Evolutionary conservation across 345 rosid species (phyloP).

Genomic region (Pistacia atlantica): DNA sequence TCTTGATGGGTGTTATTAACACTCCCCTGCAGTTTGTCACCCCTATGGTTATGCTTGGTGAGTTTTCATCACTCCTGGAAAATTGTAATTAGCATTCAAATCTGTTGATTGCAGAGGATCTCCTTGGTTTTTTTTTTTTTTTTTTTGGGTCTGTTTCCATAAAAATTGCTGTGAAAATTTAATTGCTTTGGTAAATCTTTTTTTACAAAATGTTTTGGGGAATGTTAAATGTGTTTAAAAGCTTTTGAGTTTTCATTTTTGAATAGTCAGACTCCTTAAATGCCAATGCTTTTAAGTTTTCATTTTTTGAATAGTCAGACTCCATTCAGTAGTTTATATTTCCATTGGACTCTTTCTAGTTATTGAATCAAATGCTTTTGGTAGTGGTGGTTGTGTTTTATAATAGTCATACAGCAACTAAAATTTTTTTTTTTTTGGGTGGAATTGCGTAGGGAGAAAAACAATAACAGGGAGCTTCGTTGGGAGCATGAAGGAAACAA

Average conservation of each 20-base stretch:
- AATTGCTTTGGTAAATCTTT: background rate
- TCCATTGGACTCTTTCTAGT: background rate
- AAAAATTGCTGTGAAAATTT: background rate
- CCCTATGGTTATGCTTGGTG: slow-evolving; percentile 88
- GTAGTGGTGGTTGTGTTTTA: background rate
- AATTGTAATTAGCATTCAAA: background rate
- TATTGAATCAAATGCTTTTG: too few species aligned
- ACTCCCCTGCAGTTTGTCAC: slow-evolving; percentile 71
- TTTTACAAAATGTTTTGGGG: too few species aligned
- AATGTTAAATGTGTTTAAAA: background rate
- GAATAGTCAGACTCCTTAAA: too few species aligned
- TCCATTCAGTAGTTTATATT: too few species aligned
- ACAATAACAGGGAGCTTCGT: slow-evolving; percentile 73
- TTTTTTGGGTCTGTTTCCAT: background rate
- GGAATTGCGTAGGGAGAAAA: slow-evolving; percentile 59
- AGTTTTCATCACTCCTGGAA: slow-evolving; percentile 9
- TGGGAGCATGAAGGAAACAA: slow-evolving; percentile 85
- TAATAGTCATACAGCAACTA: too few species aligned
- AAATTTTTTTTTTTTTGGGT: background rate
- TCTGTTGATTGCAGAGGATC: background rate
- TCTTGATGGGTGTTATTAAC: slow-evolving; percentile 77
- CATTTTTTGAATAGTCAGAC: too few species aligned
- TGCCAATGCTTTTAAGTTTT: too few species aligned
- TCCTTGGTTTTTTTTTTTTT: too few species aligned
- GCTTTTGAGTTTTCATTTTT: background rate